Percentiles rank a stretch among this genome's conserved stretches.
Evolutionary conservation across 345 rosid genomes (phyloP).

Genomic region (Eucalyptus sideroxylon): DNA sequence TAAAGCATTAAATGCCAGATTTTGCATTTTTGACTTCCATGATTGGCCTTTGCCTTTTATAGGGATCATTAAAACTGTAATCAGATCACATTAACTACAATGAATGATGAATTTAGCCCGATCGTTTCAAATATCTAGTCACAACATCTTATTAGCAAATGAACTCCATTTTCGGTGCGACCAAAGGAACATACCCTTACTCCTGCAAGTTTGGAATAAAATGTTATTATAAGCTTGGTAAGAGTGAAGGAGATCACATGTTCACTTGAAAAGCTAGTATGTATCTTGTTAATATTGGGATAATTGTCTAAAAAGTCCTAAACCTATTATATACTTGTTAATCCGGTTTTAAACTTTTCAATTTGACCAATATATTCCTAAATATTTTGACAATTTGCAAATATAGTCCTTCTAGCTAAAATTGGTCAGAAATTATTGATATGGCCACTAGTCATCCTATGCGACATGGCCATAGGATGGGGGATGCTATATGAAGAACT

Average conservation of each 20-base stretch:
- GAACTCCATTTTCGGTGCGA: neutral
- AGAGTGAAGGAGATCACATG: neutral
- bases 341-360: no score
- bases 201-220: neutral
- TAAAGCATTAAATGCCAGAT: neutral
- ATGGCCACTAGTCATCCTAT: no score
- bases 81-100: neutral
- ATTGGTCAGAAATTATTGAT: no score
- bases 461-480: no score
- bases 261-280: neutral
- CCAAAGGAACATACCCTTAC: neutral
- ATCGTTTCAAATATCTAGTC: neutral
- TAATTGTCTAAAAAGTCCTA: neutral
- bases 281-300: neutral
- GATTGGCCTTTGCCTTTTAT: neutral
- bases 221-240: neutral
- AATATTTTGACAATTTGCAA: no score
- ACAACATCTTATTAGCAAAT: neutral
- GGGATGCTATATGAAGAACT: no score
- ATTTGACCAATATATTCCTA: no score
- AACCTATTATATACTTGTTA: no score
- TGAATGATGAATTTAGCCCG: neutral
- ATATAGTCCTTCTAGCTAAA: no score
- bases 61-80: neutral
- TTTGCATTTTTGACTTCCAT: neutral